These are phyloP conservation scores for Cucumis hystrix DNA, from an alignment of 306 rosid genomes.

Conservation along the genomic window DNA sequence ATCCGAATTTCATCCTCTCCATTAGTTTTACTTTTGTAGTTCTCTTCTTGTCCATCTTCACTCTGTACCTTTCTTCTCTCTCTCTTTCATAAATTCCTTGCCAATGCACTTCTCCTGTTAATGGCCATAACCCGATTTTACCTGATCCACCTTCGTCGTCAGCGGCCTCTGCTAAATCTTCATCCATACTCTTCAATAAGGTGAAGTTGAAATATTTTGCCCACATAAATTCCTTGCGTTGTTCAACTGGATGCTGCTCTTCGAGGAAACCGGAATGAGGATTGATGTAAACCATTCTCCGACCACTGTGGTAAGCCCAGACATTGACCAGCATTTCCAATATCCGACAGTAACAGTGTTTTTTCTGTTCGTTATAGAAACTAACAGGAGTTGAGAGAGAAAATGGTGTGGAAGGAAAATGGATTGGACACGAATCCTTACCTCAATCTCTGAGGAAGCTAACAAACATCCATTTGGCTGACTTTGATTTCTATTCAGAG, in stretches of 20 bases:
- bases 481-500: conserved; percentile 37
- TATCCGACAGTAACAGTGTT: conserved; percentile 80
- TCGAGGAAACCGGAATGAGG: conserved; percentile 55
- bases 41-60: conserved; percentile 94
- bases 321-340: conserved; percentile 79
- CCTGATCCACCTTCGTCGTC: conserved; percentile 73
- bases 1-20: conserved; percentile 70
- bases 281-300: conserved; percentile 75
- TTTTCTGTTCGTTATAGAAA: conserved; percentile 31
- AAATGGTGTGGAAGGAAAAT: not conserved
- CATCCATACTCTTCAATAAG: conserved; percentile 83
- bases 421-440: conserved; percentile 2
- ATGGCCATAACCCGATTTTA: conserved; percentile 77
- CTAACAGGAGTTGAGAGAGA: conserved; percentile 1
- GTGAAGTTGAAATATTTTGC: conserved; percentile 57
- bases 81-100: conserved; percentile 86
- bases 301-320: conserved; percentile 94
- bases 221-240: conserved; percentile 68
- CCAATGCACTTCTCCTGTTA: conserved; percentile 94
- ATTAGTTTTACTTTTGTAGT: conserved; percentile 55
- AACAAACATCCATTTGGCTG: conserved; percentile 33
- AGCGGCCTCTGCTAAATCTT: conserved; percentile 86
- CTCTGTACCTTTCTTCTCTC: conserved; percentile 83
- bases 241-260: conserved; percentile 80
- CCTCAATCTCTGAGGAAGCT: conserved; percentile 71